Evolutionary conservation across 2,329 filamentous ascomycete species (phyloP).

Genomic region (Cladosporium cucumerinum): DNA sequence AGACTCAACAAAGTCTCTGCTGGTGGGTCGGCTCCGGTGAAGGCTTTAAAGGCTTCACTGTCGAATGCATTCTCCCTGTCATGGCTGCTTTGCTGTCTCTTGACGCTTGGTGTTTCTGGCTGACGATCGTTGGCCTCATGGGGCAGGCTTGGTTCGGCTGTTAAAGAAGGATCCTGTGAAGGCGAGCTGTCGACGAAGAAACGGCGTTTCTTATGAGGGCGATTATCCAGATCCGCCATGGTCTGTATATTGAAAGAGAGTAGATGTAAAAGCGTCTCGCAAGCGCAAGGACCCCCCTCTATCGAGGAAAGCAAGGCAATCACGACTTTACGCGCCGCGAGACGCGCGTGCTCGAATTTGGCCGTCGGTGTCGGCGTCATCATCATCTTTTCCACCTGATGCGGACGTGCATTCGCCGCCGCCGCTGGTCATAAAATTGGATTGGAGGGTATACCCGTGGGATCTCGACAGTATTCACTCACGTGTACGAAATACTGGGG

Average conservation of each 20-base stretch:
- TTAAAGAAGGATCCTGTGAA: slow-evolving; percentile 23
- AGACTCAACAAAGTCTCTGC: slow-evolving; percentile 46
- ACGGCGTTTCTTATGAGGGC: slow-evolving; percentile 59
- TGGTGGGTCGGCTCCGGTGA: slow-evolving; percentile 54
- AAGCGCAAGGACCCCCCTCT: not conserved
- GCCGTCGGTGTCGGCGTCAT: slow-evolving; percentile 6
- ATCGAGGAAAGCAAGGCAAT: slow-evolving; percentile 5
- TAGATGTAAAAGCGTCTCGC: not conserved
- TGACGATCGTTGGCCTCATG: slow-evolving; percentile 32
- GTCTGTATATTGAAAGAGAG: not conserved
- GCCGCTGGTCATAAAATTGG: not conserved
- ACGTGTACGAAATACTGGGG: not conserved
- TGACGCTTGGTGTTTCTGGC: slow-evolving; percentile 22
- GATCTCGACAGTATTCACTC: slow-evolving; percentile 4
- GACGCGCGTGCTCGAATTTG: slow-evolving; percentile 7
- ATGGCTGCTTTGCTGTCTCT: slow-evolving; percentile 15
- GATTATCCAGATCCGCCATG: slow-evolving; percentile 46
- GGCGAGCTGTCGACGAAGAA: slow-evolving; percentile 57
- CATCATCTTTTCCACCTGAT: slow-evolving; percentile 1
- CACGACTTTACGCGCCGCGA: slow-evolving; percentile 3
- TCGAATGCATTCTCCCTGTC: slow-evolving; percentile 47
- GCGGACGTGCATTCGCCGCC: not conserved
- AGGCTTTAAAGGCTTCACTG: slow-evolving; percentile 52
- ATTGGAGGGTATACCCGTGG: not conserved
- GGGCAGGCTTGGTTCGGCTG: slow-evolving; percentile 32